Evolutionary conservation across 164 flowering plant species (phyloP).

Genomic region (Cinnamomum chago): DNA sequence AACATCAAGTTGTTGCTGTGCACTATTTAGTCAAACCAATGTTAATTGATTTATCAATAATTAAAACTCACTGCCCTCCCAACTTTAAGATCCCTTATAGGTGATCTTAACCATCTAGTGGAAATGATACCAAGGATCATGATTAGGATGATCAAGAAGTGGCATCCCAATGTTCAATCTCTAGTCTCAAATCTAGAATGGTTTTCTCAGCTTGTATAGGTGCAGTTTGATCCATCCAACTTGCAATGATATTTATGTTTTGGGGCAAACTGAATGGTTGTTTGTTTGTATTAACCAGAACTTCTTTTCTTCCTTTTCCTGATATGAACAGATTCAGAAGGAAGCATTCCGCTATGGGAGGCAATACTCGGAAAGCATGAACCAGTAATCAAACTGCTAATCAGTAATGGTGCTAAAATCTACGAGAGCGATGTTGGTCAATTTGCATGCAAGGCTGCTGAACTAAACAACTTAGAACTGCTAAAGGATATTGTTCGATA

Average conservation of each 20-base stretch:
- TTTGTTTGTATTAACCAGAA: neutral
- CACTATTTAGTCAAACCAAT: too few species aligned
- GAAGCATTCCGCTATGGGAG: constrained; percentile 80
- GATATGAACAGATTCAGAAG: constrained; percentile 56
- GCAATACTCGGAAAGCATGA: constrained; percentile 60
- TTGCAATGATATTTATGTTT: too few species aligned
- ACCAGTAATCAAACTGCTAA: constrained; percentile 35
- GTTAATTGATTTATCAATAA: too few species aligned
- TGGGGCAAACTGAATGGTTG: neutral
- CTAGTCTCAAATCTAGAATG: neutral
- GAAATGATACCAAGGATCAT: neutral
- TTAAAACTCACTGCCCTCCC: too few species aligned
- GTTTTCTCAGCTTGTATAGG: neutral
- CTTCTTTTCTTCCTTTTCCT: neutral
- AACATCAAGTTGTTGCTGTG: too few species aligned
- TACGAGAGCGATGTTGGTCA: constrained; percentile 51
- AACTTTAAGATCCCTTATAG: neutral
- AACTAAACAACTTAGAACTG: constrained; percentile 50
- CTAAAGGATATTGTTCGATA: constrained; percentile 40
- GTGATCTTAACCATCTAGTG: neutral
- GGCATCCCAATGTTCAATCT: neutral
- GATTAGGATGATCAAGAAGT: neutral
- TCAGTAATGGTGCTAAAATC: constrained; percentile 53
- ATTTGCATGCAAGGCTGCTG: constrained; percentile 71
- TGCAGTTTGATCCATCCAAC: too few species aligned